These are phyloP conservation scores for Silene noctiflora DNA, from an alignment of 179 eudicot species.

Conservation along the genomic window DNA sequence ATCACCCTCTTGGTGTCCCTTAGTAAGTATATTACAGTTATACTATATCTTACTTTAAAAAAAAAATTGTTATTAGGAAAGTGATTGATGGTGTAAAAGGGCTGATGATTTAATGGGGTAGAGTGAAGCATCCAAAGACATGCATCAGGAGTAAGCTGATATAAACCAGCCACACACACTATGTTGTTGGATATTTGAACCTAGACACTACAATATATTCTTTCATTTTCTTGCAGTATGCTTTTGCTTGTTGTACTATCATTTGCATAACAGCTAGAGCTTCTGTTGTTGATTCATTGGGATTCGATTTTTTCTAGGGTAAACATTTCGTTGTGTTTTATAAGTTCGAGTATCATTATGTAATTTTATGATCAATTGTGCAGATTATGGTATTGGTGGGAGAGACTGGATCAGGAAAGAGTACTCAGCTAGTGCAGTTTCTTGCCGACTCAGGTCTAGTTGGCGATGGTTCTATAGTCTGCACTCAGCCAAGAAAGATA, in stretches of 20 bases:
- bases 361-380: conserved; percentile 3
- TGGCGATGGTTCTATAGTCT: conserved; percentile 49
- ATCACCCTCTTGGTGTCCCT: no score
- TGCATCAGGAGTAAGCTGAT: not conserved
- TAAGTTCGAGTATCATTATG: not conserved
- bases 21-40: no score
- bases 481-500: conserved; percentile 96
- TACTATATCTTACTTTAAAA: no score
- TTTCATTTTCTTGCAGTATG: conserved; percentile 2
- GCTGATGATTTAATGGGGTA: no score
- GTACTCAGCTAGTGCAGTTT: conserved; percentile 90
- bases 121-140: no score
- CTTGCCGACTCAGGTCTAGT: conserved; percentile 82
- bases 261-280: not conserved
- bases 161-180: not conserved
- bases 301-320: not conserved
- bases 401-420: conserved; percentile 98
- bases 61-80: no score
- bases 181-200: not conserved
- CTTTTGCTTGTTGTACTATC: conserved; percentile 3
- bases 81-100: no score
- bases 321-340: not conserved
- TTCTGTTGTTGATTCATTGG: not conserved
- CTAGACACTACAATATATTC: not conserved
- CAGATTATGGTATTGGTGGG: conserved; percentile 85